Evolutionary conservation across 345 rosid genomes (phyloP), one percentile per base, ranked within the genome.

Genomic region (Acer yangbiense): DNA sequence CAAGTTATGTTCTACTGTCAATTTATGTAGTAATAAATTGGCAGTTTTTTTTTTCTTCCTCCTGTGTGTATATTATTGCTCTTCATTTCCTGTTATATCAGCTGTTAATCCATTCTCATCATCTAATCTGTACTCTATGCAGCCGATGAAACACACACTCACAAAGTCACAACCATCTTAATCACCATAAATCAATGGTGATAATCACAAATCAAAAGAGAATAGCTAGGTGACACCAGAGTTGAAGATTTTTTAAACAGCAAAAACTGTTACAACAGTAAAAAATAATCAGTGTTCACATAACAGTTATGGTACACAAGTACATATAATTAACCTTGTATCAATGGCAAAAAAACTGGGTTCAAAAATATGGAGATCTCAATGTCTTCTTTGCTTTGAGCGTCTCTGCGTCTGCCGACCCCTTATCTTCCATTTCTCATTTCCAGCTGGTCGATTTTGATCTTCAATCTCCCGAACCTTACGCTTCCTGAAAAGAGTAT

Each of bases 401-500:
- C 90, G 86, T 82, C 85, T 89, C 74, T 71, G 63, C 7, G 94
- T 79, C 39, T 86, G 85, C 0, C 77, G 82, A 43, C 96, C 96
- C 78, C 79, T 93, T 35, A 78, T 87, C 90, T 92, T 92, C 97
- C 99, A 96, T 73, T 81, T 94, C 9, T 89, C 88, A 80, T 94
- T 91, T 76, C 89, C 88, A 72, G 75, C 89, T 4, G 89, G 92
- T 61, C 85, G 86, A 75, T 81, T 89, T 68, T 86, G 74, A 50
- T 86, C 93, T 72, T 91, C 95, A 76, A 96, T 96, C 91, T 96
- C 99, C 70, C 69, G 83, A 29, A 94, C 92, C 87, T 90, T 91
- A 44, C 98, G 92, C 85, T 92, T 96, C 89, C 98, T 94, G 90
- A 3, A 65, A 27, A 25, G 27, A 10, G 55, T 23, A 20, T 35